Evolutionary conservation across 2,329 filamentous ascomycete species (phyloP).

Genomic region (Coniochaeta ligniaria): DNA sequence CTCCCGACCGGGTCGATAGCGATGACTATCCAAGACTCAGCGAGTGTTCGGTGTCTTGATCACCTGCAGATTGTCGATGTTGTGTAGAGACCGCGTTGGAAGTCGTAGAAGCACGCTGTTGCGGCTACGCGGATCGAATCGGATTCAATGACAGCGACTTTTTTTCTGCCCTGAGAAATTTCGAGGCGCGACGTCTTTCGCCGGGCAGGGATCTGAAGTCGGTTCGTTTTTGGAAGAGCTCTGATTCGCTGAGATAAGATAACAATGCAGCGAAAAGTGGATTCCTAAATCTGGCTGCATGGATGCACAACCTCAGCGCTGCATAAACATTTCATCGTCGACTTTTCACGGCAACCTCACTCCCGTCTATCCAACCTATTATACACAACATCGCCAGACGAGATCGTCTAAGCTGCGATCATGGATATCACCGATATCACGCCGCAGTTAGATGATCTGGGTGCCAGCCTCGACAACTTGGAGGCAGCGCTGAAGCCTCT

Average conservation of each 20-base stretch:
- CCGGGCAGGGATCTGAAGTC: neutral
- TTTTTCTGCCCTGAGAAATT: conserved; percentile 6
- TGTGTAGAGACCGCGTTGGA: neutral
- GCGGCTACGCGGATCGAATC: neutral
- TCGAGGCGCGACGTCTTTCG: neutral
- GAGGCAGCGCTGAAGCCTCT: conserved; percentile 70
- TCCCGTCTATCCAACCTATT: neutral
- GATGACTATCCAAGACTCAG: conserved; percentile 4
- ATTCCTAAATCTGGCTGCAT: neutral
- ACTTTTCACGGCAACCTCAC: neutral
- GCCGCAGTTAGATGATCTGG: conserved; percentile 65
- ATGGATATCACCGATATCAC: conserved; percentile 51
- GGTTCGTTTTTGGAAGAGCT: neutral
- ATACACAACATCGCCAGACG: neutral
- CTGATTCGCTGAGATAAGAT: neutral
- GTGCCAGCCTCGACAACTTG: conserved; percentile 71
- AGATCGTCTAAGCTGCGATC: neutral
- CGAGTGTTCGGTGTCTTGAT: neutral
- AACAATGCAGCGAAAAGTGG: neutral
- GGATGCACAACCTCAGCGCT: neutral
- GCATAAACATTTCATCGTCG: neutral
- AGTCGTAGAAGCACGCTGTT: neutral
- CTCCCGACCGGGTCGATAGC: neutral
- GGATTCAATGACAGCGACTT: conserved; percentile 1
- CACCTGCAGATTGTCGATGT: neutral